Base-by-base conservation (phyloP, 2,329 filamentous ascomycete species). In the Botryosphaeria dothidea region DNA sequence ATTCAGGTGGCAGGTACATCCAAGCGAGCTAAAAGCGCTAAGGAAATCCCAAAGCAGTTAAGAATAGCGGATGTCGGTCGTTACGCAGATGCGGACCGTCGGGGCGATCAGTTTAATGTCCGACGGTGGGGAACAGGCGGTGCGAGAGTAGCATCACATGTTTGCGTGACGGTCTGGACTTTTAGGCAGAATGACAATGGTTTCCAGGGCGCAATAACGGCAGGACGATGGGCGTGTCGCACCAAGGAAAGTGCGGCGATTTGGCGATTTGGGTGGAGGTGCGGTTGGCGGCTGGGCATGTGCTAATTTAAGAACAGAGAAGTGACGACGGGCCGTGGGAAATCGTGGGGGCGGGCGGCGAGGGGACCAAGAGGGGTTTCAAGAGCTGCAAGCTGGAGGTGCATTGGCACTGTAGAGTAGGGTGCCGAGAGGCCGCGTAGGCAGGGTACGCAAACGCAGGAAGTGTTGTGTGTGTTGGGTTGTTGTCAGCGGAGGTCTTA, bases 271-370 rank as follows among this genome's bases (percentile, higher is more conserved):
- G n/a, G 19, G n/a, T 38, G 51, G 51, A 15, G 31, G 51, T 13
- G 19, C 13, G 31, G 51, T 15, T 17, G 51, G 51, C n/a, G 51
- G 31, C 29, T n/a, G 31, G 52, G 34, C n/a, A 29, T 36, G 21
- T 11, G 21, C 51, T 57, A 57, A 43, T 17, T 57, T 41, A 41
- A 57, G 36, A 43, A 43, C 36, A 34, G n/a, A n/a, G n/a, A n/a
- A 8, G n/a, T 13, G 13, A 19, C 51, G 19, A 25, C 51, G 21
- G 34, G 36, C 49, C 49, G 49, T 34, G 27, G 34, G n/a, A 43
- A 11, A 41, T 43, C 51, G 52, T 57, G 52, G 52, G 52, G 52
- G 52, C 52, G 34, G 36, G 34, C 36, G 52, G 36, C 52, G 29
- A 57, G 11, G 13, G 19, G 36, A n/a, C 23, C n/a, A n/a, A n/a